Base-by-base conservation (phyloP, 108 stramenopile species). In the Cyclotella atomus region DNA sequence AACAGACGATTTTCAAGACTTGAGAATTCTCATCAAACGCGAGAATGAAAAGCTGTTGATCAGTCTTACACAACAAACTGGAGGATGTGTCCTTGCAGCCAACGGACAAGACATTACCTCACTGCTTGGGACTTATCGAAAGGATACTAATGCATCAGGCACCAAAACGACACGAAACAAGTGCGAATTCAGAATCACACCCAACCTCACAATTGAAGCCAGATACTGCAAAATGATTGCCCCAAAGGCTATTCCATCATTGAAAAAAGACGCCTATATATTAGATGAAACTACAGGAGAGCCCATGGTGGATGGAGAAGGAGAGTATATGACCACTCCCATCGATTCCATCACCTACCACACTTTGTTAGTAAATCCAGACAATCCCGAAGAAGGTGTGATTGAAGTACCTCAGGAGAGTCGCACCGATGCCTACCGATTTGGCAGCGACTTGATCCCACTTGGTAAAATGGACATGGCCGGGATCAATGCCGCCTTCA, bases 401-500 rank as follows among this genome's bases (percentile, higher is more conserved):
- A 66, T 77, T 9, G 84, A 83, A 50, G 77, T 83, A 9, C 68
- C 70, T n/a, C 50, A 53, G 21, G 72, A 79, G 23, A 65, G 77
- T 30, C 41, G 80, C 38, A 80, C 82, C 0, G 66, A 85, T 20
- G 94, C 88, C 25, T 85, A 81, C 50, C 70, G 76, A 15, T 96
- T 90, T 68, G 92, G 92, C 33, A 67, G 70, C 12, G 92, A 92
- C 79, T 61, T 90, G 30, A 85, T 93, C 34, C 89, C 92, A 1
- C 76, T 93, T 49, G 80, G 83, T 36, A 81, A 79, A 20, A 83
- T 82, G 81, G 95, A 94, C 78, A 71, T 87, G 76, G 76, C 79
- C 20, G 92, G 90, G 4, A 59, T 94, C 50, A 88, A 72, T 34
- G 61, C 68, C 24, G 45, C 66, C 25, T 89, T 83, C 16, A 65